A percentile compares a stretch with the other conserved stretches of the same genome.
These are phyloP conservation scores for Mycena galericulata DNA, from an alignment of 768 basidiomycete species.

Conservation along the genomic window DNA sequence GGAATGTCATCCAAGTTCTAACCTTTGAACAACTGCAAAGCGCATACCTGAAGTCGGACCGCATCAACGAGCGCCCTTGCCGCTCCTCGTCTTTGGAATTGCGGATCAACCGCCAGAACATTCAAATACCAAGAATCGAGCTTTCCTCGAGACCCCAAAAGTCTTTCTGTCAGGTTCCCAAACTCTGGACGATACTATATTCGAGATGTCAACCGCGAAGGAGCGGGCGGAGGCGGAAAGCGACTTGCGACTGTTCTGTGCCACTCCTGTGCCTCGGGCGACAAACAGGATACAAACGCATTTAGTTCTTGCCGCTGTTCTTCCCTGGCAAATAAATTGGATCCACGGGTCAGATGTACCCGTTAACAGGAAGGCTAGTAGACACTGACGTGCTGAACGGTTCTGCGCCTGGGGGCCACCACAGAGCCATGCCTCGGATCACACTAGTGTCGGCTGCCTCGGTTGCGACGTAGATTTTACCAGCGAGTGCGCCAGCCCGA, in stretches of 20 bases:
- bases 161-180: conserved; percentile 30
- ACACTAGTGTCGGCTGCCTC: conserved; percentile 22
- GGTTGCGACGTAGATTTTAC: conserved; percentile 29
- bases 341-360: neutral
- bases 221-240: neutral
- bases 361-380: neutral
- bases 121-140: conserved; percentile 32
- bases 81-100: conserved; percentile 17
- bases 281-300: conserved; percentile 19
- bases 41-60: conserved; percentile 21
- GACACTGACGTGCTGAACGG: conserved; percentile 35
- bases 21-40: neutral
- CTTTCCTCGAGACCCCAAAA: conserved; percentile 30
- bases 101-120: conserved; percentile 33
- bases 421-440: conserved; percentile 34
- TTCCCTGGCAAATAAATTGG: conserved; percentile 1
- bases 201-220: neutral
- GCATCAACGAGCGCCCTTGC: conserved; percentile 29
- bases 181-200: conserved; percentile 30
- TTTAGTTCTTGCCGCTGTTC: conserved; percentile 16
- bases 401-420: conserved; percentile 34
- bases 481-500: conserved; percentile 25
- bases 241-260: conserved; percentile 25
- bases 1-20: neutral
- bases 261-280: conserved; percentile 28